phyloP scores from a whole-genome alignment of 1,284 basidiomycete genomes.

The Fomitopsis pinicola region DNA sequence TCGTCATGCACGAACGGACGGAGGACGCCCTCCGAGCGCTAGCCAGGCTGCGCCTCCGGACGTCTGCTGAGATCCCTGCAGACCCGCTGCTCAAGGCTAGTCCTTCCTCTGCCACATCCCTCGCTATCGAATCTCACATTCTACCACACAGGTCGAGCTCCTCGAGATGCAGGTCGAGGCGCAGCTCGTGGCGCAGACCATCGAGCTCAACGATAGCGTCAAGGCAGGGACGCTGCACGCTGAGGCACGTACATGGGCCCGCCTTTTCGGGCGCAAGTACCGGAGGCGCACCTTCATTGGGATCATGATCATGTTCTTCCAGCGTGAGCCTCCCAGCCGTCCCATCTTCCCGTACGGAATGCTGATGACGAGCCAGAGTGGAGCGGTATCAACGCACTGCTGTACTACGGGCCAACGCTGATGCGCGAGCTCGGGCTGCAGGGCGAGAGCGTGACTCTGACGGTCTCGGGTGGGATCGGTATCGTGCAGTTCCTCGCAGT shows the following conservation, averaged over 20 bases:
- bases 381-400: slow-evolving; percentile 77
- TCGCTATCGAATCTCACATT: neutral
- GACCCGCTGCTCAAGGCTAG: slow-evolving; percentile 56
- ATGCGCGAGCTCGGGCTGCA: slow-evolving; percentile 60
- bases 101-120: neutral
- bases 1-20: slow-evolving; percentile 54
- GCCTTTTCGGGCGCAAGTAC: slow-evolving; percentile 50
- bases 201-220: slow-evolving; percentile 10
- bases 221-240: slow-evolving; percentile 23
- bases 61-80: slow-evolving; percentile 30
- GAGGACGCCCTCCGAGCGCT: slow-evolving; percentile 39
- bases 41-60: slow-evolving; percentile 45
- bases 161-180: slow-evolving; percentile 70
- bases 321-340: slow-evolving; percentile 46
- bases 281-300: slow-evolving; percentile 61
- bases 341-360: neutral
- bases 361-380: slow-evolving; percentile 47
- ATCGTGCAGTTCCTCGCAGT: slow-evolving; percentile 75
- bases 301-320: slow-evolving; percentile 73
- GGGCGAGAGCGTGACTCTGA: slow-evolving; percentile 47
- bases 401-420: slow-evolving; percentile 79
- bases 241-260: slow-evolving; percentile 50
- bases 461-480: slow-evolving; percentile 77
- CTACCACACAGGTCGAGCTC: slow-evolving; percentile 52
- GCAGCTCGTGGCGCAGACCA: slow-evolving; percentile 38